A percentile compares a stretch with the other conserved stretches of the same genome.
These are phyloP conservation scores for Trebouxia sp. DNA, from an alignment of 139 green algal species.

Conservation along the genomic window DNA sequence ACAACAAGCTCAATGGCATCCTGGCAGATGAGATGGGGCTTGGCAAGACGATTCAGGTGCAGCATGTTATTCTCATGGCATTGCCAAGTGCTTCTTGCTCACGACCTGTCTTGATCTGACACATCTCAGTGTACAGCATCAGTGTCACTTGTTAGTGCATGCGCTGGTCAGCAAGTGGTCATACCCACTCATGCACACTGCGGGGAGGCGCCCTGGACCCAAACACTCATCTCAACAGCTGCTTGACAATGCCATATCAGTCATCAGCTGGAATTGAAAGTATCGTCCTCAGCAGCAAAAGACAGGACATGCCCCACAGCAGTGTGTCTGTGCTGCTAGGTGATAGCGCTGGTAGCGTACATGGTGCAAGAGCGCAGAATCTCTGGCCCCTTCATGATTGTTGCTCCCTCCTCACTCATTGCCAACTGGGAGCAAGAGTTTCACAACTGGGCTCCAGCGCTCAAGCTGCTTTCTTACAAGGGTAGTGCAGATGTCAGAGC, in stretches of 20 bases:
- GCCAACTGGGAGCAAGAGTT: constrained; percentile 84
- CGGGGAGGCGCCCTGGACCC: background rate
- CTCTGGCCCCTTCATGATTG: constrained; percentile 65
- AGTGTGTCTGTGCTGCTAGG: constrained; percentile 41
- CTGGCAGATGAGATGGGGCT: constrained; percentile 71
- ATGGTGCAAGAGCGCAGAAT: constrained; percentile 32
- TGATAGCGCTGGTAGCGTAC: constrained; percentile 56
- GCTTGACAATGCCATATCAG: background rate
- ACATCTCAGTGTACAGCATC: background rate
- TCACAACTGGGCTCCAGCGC: constrained; percentile 66
- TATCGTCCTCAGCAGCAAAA: too few relatives aligned
- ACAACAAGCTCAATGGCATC: constrained; percentile 67
- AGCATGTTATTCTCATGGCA: too few relatives aligned
- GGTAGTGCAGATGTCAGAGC: constrained; percentile 8
- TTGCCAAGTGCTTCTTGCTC: too few relatives aligned
- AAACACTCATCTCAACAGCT: background rate
- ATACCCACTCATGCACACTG: too few relatives aligned
- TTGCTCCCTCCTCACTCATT: constrained; percentile 81
- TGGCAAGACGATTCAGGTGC: constrained; percentile 58
- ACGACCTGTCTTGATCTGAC: background rate
- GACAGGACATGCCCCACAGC: too few relatives aligned
- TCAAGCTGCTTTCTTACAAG: constrained; percentile 63
- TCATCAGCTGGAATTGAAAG: too few relatives aligned
- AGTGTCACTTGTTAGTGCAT: too few relatives aligned
- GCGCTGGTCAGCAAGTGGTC: too few relatives aligned